Base-by-base conservation (phyloP, 129 eudicot genomes). In the Glebionis coronaria region DNA sequence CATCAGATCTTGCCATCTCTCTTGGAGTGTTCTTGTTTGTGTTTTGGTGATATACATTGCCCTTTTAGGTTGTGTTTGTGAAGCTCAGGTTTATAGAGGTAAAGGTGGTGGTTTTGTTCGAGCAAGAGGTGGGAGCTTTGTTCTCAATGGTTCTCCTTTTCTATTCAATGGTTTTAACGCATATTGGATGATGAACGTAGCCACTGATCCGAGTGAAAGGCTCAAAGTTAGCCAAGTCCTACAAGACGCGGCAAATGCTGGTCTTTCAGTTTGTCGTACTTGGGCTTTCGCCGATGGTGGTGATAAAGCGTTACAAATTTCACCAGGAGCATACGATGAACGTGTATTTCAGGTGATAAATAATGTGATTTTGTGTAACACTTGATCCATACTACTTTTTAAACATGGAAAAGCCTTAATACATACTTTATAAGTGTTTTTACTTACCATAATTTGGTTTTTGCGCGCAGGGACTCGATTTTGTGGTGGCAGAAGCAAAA, bases 281-380 rank as follows among this genome's bases (percentile, higher is more conserved):
- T 92, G 98, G 98, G 98, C 96, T 35, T 88, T 92, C 14, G 82
- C 81, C 0, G 98, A 92, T 45, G 96, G 90, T 5, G 85, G 89
- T n/a, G 77, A 73, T 54, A 74, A 80, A 5, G 85, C 96, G 3
- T 84, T 92, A 7, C 96, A 92, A 59, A 60, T 80, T 38, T 88
- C 98, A 18, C 98, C 89, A 3, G 98, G 96, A 31, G 71, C 63
- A 9, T 92, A 92, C 0, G 83, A 88, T 49, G 98, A 92, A 70
- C 91, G 79, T 1, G 86, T 81, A 2, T 92, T 92, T 79, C 85
- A 88, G 96, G 97, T 31, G 25, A 23, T 23, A 23, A 23, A 23
- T 23, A 23, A 23, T 23, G 25, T 23, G 25, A 23, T 23, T 23
- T 23, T 23, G 25, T 23, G 25, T 23, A 23, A 23, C 25, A 23